Evolutionary conservation across 768 basidiomycete species (phyloP).

Genomic region (Cystobasidium ongulense): DNA sequence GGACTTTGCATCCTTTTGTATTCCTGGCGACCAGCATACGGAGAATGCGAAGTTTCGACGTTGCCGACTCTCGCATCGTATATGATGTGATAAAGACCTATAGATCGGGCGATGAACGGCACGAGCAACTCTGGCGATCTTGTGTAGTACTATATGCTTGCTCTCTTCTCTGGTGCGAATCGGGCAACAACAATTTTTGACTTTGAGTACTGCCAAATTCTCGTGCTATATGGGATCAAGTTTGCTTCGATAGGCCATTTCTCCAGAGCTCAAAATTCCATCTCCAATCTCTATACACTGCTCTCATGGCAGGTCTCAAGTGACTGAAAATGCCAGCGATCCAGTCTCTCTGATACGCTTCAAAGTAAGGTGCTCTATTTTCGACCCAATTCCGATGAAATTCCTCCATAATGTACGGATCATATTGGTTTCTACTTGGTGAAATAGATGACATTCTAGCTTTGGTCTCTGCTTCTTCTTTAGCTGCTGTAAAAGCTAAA

Average conservation of each 20-base stretch:
- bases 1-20: no score
- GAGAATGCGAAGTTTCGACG: no score
- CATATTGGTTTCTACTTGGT: not conserved
- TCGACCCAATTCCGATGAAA: conserved; percentile 31
- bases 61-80: no score
- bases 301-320: conserved; percentile 34
- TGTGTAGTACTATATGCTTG: no score
- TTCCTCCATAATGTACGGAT: conserved; percentile 1
- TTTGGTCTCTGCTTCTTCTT: conserved; percentile 2
- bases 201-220: no score
- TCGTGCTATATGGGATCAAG: no score
- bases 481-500: conserved; percentile 14
- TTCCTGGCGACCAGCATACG: no score
- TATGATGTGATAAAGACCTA: no score
- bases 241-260: conserved; percentile 19
- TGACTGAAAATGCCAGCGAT: conserved; percentile 2
- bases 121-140: no score
- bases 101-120: no score
- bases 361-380: conserved; percentile 32
- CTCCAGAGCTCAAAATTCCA: conserved; percentile 38
- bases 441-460: not conserved
- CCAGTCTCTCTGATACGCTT: conserved; percentile 29
- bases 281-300: conserved; percentile 28
- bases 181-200: no score
- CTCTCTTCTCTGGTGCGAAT: no score